Percentiles rank a stretch among this genome's conserved stretches.
Evolutionary conservation across 2,329 filamentous ascomycete species (phyloP).

Genomic region (Ustulina deusta): DNA sequence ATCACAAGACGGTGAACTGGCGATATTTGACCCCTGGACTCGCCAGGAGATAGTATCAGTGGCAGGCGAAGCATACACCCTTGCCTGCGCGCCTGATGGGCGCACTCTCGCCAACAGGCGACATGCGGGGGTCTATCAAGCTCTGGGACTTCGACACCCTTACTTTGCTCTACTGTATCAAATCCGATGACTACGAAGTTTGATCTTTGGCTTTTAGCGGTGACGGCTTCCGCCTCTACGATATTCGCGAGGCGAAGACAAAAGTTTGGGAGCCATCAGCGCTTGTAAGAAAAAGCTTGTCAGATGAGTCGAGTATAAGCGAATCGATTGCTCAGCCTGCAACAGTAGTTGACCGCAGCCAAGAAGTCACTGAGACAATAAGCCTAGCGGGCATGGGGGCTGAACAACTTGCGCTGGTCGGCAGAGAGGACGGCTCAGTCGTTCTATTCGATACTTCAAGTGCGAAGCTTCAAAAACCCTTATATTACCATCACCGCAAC

Average conservation of each 20-base stretch:
- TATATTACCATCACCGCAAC: slow-evolving; percentile 8
- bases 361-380: slow-evolving; percentile 16
- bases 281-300: slow-evolving; percentile 17
- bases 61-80: slow-evolving; percentile 21
- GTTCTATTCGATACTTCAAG: slow-evolving; percentile 15
- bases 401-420: slow-evolving; percentile 5
- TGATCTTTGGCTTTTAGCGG: slow-evolving; percentile 24
- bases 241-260: slow-evolving; percentile 21
- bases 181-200: slow-evolving; percentile 25
- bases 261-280: slow-evolving; percentile 29
- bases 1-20: slow-evolving; percentile 25
- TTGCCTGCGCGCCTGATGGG: slow-evolving; percentile 24
- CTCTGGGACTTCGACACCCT: slow-evolving; percentile 28
- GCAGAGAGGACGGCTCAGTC: slow-evolving; percentile 10
- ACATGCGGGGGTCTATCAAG: slow-evolving; percentile 25
- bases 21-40: slow-evolving; percentile 25
- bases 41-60: slow-evolving; percentile 17
- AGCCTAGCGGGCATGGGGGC: slow-evolving; percentile 12
- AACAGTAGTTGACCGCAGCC: slow-evolving; percentile 16
- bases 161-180: slow-evolving; percentile 22
- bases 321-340: slow-evolving; percentile 19
- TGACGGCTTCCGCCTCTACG: slow-evolving; percentile 20
- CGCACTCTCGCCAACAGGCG: slow-evolving; percentile 24
- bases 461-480: slow-evolving; percentile 7
- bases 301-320: slow-evolving; percentile 28